Conservation (phyloP, 371 early-diverging fungal species). For the Blastocladiella emersonii region DNA sequence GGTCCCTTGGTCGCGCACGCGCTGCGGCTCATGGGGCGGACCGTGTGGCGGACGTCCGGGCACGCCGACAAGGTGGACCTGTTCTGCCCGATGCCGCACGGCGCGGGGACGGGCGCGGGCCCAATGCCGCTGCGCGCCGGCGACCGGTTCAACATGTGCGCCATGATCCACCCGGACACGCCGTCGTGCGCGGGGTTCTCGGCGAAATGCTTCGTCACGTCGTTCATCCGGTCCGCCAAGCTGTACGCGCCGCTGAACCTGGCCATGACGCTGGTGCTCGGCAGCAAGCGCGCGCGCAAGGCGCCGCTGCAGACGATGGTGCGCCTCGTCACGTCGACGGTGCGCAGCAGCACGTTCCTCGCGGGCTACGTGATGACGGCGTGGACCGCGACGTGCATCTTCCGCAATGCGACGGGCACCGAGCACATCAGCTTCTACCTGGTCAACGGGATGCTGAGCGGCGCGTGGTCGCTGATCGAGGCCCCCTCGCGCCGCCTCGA, state of each 20-base stretch:
- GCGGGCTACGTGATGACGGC: slow-evolving; percentile 48
- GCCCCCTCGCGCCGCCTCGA: slow-evolving; percentile 60
- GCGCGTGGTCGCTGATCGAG: slow-evolving; percentile 56
- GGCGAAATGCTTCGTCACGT: neutral
- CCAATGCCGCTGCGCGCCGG: neutral
- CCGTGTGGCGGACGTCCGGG: neutral
- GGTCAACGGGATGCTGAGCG: slow-evolving; percentile 49
- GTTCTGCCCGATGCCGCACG: neutral
- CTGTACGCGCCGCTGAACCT: slow-evolving; percentile 57
- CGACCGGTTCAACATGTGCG: neutral
- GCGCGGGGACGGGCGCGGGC: neutral
- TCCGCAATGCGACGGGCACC: slow-evolving; percentile 39
- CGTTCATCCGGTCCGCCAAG: slow-evolving; percentile 22
- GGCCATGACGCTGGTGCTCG: slow-evolving; percentile 41
- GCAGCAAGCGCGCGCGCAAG: slow-evolving; percentile 23
- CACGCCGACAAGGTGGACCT: neutral
- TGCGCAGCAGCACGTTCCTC: slow-evolving; percentile 56
- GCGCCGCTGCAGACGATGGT: slow-evolving; percentile 18
- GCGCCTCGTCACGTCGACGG: slow-evolving; percentile 34
- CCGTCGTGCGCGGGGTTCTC: neutral
- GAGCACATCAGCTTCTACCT: slow-evolving; percentile 40
- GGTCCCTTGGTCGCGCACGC: slow-evolving; percentile 38
- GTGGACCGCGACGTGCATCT: slow-evolving; percentile 43
- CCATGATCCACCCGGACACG: neutral
- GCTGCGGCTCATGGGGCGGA: slow-evolving; percentile 17